Percentiles rank a stretch among this genome's conserved stretches.
Evolutionary conservation across 768 basidiomycete genomes (phyloP).

Genomic region (Infundibulicybe gibba): DNA sequence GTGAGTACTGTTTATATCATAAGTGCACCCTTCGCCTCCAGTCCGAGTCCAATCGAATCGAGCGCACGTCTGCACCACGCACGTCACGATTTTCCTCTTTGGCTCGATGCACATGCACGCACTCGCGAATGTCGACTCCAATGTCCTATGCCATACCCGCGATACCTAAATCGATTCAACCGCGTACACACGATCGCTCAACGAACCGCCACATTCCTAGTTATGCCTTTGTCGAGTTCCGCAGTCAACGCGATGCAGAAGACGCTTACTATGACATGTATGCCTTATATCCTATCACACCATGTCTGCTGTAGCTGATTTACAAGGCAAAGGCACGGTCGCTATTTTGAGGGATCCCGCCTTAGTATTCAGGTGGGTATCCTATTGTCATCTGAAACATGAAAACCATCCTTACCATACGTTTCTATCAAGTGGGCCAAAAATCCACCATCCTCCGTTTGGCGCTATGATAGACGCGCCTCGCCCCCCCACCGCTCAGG

Average conservation of each 20-base stretch:
- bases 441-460: constrained; percentile 78
- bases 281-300: constrained; percentile 16
- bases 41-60: constrained; percentile 22
- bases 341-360: constrained; percentile 68
- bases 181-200: constrained; percentile 51
- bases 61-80: constrained; percentile 18
- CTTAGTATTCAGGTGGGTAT: constrained; percentile 67
- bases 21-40: constrained; percentile 17
- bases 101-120: constrained; percentile 18
- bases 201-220: constrained; percentile 47
- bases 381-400: not conserved
- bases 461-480: constrained; percentile 67
- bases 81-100: constrained; percentile 18
- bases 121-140: constrained; percentile 12
- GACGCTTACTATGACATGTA: constrained; percentile 85
- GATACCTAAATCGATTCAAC: constrained; percentile 28
- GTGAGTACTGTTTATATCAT: constrained; percentile 53
- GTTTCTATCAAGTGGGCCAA: constrained; percentile 66
- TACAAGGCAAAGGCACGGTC: constrained; percentile 59
- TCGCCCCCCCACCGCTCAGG: constrained; percentile 31
- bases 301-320: not conserved
- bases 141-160: constrained; percentile 10
- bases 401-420: not conserved
- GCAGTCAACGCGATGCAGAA: constrained; percentile 73
- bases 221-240: constrained; percentile 87